Evolutionary conservation across 2,329 filamentous ascomycete genomes (phyloP), one percentile per base, ranked within the genome.

Genomic region (Phialophora expanda): DNA sequence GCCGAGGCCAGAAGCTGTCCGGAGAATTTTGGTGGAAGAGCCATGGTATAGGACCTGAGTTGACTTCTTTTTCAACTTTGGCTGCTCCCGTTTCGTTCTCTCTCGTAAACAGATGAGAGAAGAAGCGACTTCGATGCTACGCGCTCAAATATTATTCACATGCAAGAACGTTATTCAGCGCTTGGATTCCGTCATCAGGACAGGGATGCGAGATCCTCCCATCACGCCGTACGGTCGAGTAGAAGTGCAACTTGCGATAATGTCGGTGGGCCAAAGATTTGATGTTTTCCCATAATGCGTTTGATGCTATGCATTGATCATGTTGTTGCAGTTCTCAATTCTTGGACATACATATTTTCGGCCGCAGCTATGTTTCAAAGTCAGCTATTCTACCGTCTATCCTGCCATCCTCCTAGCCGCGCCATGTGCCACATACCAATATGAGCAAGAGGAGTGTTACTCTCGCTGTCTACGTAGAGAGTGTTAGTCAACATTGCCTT

Each of bases 11-110:
- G 69, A n/a, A 72, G 57, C 69, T 86, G 85, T 56, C 86, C 86
- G 4, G 82, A 81, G 74, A 86, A 88, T 71, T 84, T 85, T 26
- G 86, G 86, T 70, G 84, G 81, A 65, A 88, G 81, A 61, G 86
- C 82, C 86, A 89, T 88, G 22, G 17, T 69, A 34, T 32, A 5
- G 46, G 26, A 7, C 53, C 30, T 61, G 8, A 28, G 28, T 22
- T 26, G 22, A n/a, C 32, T 17, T 26, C 26, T 28, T 20, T 3
- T 50, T 14, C 26, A 22, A 44, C 7, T 38, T 28, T 6, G 3
- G 11, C 41, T 14, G 22, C 41, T 34, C 24, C 41, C 20, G 1
- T 20, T n/a, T 44, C 38, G 7, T 2, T 11, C 38, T 44, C 8
- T 32, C 2, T 22, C 14, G 12, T n/a, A 11, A 7, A 28, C 0